Evolutionary conservation across 2,329 filamentous ascomycete genomes (phyloP), one percentile per base, ranked within the genome.

Genomic region (Fusarium transvaalense): DNA sequence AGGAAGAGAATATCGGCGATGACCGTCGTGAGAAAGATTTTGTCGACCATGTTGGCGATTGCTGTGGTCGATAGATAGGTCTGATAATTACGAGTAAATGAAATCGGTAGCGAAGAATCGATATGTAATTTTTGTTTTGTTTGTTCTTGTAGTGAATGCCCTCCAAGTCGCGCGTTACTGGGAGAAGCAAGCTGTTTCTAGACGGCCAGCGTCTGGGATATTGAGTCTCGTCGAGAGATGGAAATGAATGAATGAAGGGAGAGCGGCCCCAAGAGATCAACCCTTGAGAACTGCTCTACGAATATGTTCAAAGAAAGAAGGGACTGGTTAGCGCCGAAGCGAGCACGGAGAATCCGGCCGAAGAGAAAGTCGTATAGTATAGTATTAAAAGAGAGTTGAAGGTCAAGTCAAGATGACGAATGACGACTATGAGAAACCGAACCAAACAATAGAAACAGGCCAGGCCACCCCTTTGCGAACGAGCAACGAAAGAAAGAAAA

Each of bases 1-100:
- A 85, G 81, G 76, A 88, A 88, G 70, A 88, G 76, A 57, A 79
- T 64, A 75, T 87, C 84, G 74, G 80, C 77, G 67, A 76, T 77
- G 67, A 86, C 74, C 60, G 85, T 85, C 69, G 83, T 78, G 67
- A 82, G 69, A 62, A 87, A 82, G 64, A 88, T 80, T 70, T 85
- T 86, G 82, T 85, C 88, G 61, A 81, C 82, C 86, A 88, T 88
- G 21, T 56, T 74, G 64, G 42, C 43, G 27, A 56, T 51, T 51
- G 41, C n/a, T 34, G 46, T 32, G 34, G 37, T 42, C 27, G 32
- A 35, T 50, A 47, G n/a, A n/a, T n/a, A n/a, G n/a, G n/a, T 35
- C 21, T 13, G 35, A 50, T 27, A 43, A 51, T 27, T 29, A 25
- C n/a, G 38, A 31, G 52, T n/a, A 38, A 50, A 53, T 32, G 46